Evolutionary conservation across 768 basidiomycete species (phyloP).

Genomic region (Pleurotus salmoneostramineus): DNA sequence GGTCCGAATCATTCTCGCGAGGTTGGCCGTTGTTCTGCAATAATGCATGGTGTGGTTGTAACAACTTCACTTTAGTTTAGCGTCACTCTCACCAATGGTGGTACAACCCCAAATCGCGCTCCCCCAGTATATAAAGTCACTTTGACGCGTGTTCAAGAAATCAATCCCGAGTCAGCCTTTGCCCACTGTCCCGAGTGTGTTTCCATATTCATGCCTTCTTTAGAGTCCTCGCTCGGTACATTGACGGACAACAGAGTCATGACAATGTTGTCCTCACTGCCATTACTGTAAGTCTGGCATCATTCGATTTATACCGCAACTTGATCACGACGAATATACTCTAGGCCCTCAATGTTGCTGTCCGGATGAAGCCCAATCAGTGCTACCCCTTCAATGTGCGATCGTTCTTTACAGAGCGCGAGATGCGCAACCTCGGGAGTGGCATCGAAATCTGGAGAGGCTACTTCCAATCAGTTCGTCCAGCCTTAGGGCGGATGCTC

Average conservation of each 20-base stretch:
- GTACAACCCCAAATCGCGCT: conserved; percentile 25
- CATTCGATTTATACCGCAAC: background rate
- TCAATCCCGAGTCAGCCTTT: conserved; percentile 38
- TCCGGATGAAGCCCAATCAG: conserved; percentile 70
- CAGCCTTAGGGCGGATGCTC: conserved; percentile 57
- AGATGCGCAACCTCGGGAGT: conserved; percentile 46
- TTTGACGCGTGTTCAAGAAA: conserved; percentile 52
- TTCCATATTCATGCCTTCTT: background rate
- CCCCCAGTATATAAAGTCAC: conserved; percentile 52
- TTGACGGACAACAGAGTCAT: conserved; percentile 59
- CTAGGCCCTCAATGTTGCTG: conserved; percentile 70
- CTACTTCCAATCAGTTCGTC: conserved; percentile 77
- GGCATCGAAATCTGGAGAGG: conserved; percentile 77
- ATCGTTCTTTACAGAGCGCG: conserved; percentile 65
- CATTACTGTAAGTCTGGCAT: conserved; percentile 43
- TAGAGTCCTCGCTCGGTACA: conserved; percentile 62
- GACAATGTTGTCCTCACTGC: conserved; percentile 66
- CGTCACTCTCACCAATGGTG: conserved; percentile 37
- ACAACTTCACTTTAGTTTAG: conserved; percentile 14
- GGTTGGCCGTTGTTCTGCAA: conserved; percentile 2
- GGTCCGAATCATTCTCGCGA: conserved; percentile 32
- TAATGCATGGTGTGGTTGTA: background rate
- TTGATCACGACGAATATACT: background rate
- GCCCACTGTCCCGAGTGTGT: background rate
- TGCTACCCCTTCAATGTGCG: conserved; percentile 70